Evolutionary conservation across 2,329 filamentous ascomycete genomes (phyloP).

Genomic region (Ophiostoma triangulosporum): DNA sequence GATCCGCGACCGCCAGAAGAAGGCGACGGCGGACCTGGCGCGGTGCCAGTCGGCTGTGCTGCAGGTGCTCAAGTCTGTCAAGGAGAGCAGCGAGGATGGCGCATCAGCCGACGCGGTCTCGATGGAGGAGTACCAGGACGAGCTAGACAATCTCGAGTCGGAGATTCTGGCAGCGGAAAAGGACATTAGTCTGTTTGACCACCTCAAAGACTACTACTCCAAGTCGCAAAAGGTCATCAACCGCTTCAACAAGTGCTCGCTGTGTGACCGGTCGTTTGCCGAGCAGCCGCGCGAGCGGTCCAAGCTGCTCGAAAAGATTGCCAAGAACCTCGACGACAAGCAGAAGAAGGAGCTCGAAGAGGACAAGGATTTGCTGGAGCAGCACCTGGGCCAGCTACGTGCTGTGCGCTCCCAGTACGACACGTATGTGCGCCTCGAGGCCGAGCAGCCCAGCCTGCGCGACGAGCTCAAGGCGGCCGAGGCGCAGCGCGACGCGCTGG

Average conservation of each 20-base stretch:
- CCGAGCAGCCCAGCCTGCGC: conserved; percentile 57
- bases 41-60: conserved; percentile 45
- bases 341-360: conserved; percentile 41
- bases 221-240: conserved; percentile 53
- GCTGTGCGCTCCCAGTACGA: conserved; percentile 58
- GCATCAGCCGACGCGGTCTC: conserved; percentile 17
- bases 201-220: conserved; percentile 57
- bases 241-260: conserved; percentile 57
- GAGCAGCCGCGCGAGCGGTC: conserved; percentile 44
- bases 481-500: conserved; percentile 44
- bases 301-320: conserved; percentile 53
- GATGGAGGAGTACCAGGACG: conserved; percentile 41
- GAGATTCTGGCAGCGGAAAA: conserved; percentile 49
- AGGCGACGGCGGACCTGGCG: conserved; percentile 48
- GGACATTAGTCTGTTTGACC: conserved; percentile 55
- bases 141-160: conserved; percentile 35
- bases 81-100: conserved; percentile 21
- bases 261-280: conserved; percentile 60
- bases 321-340: conserved; percentile 47
- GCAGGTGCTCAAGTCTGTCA: conserved; percentile 31
- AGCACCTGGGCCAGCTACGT: conserved; percentile 44
- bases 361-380: conserved; percentile 44
- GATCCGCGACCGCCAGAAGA: conserved; percentile 48
- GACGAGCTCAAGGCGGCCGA: conserved; percentile 42
- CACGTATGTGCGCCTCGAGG: conserved; percentile 48